These are phyloP conservation scores for Aspergillus jensenii DNA, from an alignment of 2,329 filamentous ascomycete genomes.

Conservation along the genomic window DNA sequence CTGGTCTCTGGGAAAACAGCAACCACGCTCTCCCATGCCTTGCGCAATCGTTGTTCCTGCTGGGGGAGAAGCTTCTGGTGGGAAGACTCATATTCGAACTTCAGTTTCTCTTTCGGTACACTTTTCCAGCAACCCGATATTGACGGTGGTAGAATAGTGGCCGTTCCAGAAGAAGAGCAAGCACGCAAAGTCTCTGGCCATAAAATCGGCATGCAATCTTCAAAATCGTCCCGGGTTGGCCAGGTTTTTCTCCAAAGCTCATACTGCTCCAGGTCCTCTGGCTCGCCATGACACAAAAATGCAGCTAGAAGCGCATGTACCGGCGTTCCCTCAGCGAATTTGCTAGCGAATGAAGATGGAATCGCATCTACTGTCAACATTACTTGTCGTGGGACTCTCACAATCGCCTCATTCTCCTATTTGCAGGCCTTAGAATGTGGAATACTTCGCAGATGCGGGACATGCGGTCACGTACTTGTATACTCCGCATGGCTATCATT, in stretches of 20 bases:
- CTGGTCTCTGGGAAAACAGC: constrained; percentile 45
- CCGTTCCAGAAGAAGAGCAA: not conserved
- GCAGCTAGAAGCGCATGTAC: constrained; percentile 74
- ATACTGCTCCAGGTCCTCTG: constrained; percentile 50
- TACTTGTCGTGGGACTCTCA: constrained; percentile 63
- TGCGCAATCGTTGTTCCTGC: constrained; percentile 55
- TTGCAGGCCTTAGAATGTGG: not conserved
- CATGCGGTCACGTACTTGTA: constrained; percentile 55
- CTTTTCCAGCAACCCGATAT: constrained; percentile 39
- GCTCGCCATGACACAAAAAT: constrained; percentile 55
- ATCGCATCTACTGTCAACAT: constrained; percentile 66
- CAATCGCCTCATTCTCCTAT: constrained; percentile 60
- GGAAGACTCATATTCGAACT: constrained; percentile 28
- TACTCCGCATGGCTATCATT: constrained; percentile 66
- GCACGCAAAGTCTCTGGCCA: constrained; percentile 49
- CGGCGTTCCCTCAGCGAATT: constrained; percentile 56
- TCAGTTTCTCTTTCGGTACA: constrained; percentile 23
- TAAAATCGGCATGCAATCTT: constrained; percentile 56
- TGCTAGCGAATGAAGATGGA: constrained; percentile 52
- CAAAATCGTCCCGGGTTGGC: constrained; percentile 63
- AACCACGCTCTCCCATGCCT: constrained; percentile 51
- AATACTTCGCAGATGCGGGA: not conserved
- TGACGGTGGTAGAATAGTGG: constrained; percentile 34
- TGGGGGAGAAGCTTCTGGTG: constrained; percentile 42
- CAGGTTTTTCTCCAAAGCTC: constrained; percentile 66